Conservation (phyloP, 345 rosid genomes). For the Euphorbia tirucalli region DNA sequence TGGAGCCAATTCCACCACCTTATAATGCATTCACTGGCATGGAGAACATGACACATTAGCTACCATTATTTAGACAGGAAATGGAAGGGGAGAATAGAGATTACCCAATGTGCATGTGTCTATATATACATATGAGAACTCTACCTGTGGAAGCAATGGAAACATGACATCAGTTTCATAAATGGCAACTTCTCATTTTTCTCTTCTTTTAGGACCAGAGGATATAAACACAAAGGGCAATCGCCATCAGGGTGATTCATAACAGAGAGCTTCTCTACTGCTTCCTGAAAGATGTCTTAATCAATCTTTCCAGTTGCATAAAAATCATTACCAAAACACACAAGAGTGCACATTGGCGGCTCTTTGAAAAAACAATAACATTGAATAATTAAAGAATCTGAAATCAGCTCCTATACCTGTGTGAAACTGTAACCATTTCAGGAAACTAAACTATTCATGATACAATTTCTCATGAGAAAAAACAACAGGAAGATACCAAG, state of each 20-base stretch:
- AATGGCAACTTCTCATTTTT: slow-evolving; percentile 49
- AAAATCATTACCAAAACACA: background rate
- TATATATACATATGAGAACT: background rate
- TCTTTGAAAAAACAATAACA: background rate
- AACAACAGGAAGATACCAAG: background rate
- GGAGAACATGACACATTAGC: background rate
- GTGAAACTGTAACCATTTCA: background rate
- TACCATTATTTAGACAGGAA: background rate
- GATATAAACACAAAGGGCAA: slow-evolving; percentile 76
- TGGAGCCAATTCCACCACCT: slow-evolving; percentile 94
- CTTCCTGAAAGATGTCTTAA: slow-evolving; percentile 55
- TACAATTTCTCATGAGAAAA: background rate
- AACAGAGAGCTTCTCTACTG: slow-evolving; percentile 68
- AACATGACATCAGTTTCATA: slow-evolving; percentile 99
- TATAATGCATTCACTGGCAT: slow-evolving; percentile 74
- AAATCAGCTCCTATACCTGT: background rate
- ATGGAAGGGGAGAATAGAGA: background rate
- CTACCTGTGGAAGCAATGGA: slow-evolving; percentile 91
- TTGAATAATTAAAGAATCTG: background rate
- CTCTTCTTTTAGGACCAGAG: slow-evolving; percentile 58
- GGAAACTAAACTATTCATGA: too few relatives aligned
- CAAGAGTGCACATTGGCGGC: background rate
- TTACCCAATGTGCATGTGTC: background rate
- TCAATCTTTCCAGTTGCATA: slow-evolving; percentile 6
- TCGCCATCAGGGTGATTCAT: slow-evolving; percentile 94